Evolutionary conservation across 805 yeast species (phyloP), one percentile per base, ranked within the genome.

Genomic region (Ogataea trehaloabstinens): DNA sequence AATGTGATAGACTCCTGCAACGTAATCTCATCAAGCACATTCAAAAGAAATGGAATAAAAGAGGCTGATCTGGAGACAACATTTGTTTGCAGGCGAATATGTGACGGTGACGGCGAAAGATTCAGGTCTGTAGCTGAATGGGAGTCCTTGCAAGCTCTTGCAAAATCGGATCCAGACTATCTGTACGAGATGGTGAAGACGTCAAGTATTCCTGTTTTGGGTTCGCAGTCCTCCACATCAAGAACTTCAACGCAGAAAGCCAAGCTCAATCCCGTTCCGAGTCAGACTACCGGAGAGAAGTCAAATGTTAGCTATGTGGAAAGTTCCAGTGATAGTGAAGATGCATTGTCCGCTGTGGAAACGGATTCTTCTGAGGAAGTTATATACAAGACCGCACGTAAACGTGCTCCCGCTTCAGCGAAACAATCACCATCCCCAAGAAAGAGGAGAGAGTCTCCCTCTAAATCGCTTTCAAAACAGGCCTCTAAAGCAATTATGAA

Each of bases 1-100:
- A 67, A 76, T 32, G 65, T 81, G 19, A 45, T 73, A 2, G 67
- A 57, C 5, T 61, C 64, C 28, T 80, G 76, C 6, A 64, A 55
- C 6, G 73, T 82, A 1, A 42, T 74, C 11, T 66, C 74, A 1
- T 40, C 52, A 10, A 35, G 52, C 1, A 67, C 69, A 15, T 70
- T 66, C 46, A 38, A 48, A 4, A 56, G 56, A n/a, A 55, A 61
- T 4, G 49, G 52, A 2, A 52, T 63, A 11, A 73, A 70, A 34
- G 70, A 63, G n/a, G 61, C 67, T 3, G 55, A 58, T 30, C 22
- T 48, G 3, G 55, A 55, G 15, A 40, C 55, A 5, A 56, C 65
- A 3, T 74, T 58, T 39, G 45, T 70, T 19, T 73, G 77, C 44
- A 52, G 68, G 31, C 54, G 73, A 40, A 71, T 70, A n/a, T 53